These are phyloP conservation scores for Xylariales sp. DNA, from an alignment of 2,329 filamentous ascomycete genomes.

Conservation along the genomic window DNA sequence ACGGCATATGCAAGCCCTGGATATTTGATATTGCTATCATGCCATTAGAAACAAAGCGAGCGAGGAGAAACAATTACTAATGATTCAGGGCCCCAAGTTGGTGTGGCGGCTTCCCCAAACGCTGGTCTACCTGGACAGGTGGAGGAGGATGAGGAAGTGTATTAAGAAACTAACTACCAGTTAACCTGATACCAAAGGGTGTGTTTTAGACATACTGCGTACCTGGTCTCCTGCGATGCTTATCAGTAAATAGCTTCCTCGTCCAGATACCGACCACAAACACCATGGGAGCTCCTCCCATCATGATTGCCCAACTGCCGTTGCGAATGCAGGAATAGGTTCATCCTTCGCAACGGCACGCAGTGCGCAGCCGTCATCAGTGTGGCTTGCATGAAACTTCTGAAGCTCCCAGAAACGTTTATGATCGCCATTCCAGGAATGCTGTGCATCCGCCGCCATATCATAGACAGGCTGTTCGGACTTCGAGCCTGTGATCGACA, in stretches of 20 bases:
- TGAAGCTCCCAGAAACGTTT: slow-evolving; percentile 21
- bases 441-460: slow-evolving; percentile 25
- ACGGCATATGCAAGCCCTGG: slow-evolving; percentile 12
- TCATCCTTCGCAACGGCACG: slow-evolving; percentile 27
- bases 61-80: slow-evolving; percentile 10
- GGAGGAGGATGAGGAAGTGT: slow-evolving; percentile 17
- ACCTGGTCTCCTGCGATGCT: background rate
- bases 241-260: background rate
- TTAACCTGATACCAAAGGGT: slow-evolving; percentile 12
- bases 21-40: slow-evolving; percentile 15
- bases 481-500: slow-evolving; percentile 21
- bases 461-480: slow-evolving; percentile 26
- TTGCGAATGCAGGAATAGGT: slow-evolving; percentile 28
- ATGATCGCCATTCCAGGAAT: slow-evolving; percentile 26
- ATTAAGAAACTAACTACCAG: slow-evolving; percentile 26
- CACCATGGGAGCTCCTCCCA: slow-evolving; percentile 24
- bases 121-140: slow-evolving; percentile 6
- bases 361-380: slow-evolving; percentile 7
- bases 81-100: background rate
- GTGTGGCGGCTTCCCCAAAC: slow-evolving; percentile 4
- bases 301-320: slow-evolving; percentile 33
- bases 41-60: slow-evolving; percentile 13
- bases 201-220: slow-evolving; percentile 29
- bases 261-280: slow-evolving; percentile 18
- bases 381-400: slow-evolving; percentile 37